These are phyloP conservation scores for Cryptococcus neoformans DNA, from an alignment of 1,284 basidiomycete genomes.

Conservation along the genomic window DNA sequence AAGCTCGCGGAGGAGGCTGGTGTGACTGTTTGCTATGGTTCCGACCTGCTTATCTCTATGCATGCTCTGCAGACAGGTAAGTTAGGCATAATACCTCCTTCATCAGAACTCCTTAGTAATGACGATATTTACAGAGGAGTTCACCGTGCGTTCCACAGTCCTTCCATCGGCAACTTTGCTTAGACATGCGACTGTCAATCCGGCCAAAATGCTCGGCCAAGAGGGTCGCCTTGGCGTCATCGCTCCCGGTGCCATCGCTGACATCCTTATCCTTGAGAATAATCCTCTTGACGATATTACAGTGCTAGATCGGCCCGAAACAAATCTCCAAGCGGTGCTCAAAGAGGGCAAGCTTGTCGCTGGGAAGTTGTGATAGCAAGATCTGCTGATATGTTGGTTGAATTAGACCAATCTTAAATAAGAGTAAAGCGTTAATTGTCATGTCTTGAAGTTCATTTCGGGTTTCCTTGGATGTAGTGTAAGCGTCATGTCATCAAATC, in stretches of 20 bases:
- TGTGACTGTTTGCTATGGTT: conserved; percentile 30
- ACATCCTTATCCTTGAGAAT: conserved; percentile 51
- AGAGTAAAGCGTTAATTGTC: too few species aligned
- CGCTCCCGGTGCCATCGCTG: conserved; percentile 50
- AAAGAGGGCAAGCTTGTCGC: conserved; percentile 16
- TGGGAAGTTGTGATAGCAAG: too few species aligned
- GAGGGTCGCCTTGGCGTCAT: conserved; percentile 49
- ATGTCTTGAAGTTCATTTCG: too few species aligned
- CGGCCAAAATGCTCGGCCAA: conserved; percentile 47
- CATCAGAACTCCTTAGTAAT: not conserved
- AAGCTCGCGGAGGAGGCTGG: conserved; percentile 29
- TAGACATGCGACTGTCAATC: conserved; percentile 53
- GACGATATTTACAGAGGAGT: conserved; percentile 16
- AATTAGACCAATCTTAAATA: too few species aligned
- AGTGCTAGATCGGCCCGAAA: conserved; percentile 51
- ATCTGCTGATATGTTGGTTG: too few species aligned
- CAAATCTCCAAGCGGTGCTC: conserved; percentile 21
- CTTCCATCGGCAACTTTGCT: conserved; percentile 49
- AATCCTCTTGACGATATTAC: conserved; percentile 54
- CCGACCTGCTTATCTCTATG: conserved; percentile 26
- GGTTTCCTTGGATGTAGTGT: too few species aligned
- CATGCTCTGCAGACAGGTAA: not conserved
- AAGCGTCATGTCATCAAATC: too few species aligned
- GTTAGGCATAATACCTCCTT: not conserved
- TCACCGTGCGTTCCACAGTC: conserved; percentile 50